A percentile compares a stretch with the other conserved stretches of the same genome.
Evolutionary conservation across 306 rosid genomes (phyloP).

Genomic region (Macrotyloma uniflorum): DNA sequence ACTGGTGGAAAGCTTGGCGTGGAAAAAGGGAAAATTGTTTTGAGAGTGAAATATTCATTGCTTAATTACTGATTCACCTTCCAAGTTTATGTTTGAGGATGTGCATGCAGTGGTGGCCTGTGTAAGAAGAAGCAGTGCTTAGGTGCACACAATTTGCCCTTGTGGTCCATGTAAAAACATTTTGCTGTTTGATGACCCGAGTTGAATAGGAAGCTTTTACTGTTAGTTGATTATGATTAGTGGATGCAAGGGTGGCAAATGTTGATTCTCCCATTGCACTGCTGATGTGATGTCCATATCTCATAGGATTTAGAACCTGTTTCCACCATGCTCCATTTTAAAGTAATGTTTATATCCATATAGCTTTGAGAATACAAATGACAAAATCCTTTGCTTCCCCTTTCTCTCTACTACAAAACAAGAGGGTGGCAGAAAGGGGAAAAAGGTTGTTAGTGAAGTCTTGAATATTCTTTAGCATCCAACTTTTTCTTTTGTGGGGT

Average conservation of each 20-base stretch:
- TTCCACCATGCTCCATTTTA: conserved; percentile 5
- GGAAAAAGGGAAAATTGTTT: conserved; percentile 71
- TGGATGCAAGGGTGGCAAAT: conserved; percentile 28
- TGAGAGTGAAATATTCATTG: conserved; percentile 84
- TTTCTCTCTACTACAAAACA: neutral
- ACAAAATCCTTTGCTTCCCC: neutral
- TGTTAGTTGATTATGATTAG: neutral
- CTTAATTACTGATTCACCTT: conserved; percentile 59
- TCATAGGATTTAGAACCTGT: conserved; percentile 30
- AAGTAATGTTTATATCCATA: conserved; percentile 32
- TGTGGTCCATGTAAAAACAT: conserved; percentile 26
- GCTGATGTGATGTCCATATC: conserved; percentile 27
- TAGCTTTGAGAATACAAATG: conserved; percentile 31
- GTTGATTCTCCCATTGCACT: conserved; percentile 28
- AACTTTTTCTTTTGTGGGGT: neutral
- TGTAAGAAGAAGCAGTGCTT: conserved; percentile 40
- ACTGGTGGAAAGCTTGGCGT: conserved; percentile 93
- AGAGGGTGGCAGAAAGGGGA: neutral
- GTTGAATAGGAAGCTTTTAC: conserved; percentile 41
- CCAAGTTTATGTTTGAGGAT: conserved; percentile 32
- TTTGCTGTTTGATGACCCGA: conserved; percentile 45
- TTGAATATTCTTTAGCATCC: neutral
- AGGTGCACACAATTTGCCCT: conserved; percentile 36
- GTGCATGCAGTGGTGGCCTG: conserved; percentile 52
- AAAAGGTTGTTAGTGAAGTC: neutral